A percentile compares a stretch with the other conserved stretches of the same genome.
Evolutionary conservation across 2,329 filamentous ascomycete genomes (phyloP).

Genomic region (Ceratocystis lukuohia): DNA sequence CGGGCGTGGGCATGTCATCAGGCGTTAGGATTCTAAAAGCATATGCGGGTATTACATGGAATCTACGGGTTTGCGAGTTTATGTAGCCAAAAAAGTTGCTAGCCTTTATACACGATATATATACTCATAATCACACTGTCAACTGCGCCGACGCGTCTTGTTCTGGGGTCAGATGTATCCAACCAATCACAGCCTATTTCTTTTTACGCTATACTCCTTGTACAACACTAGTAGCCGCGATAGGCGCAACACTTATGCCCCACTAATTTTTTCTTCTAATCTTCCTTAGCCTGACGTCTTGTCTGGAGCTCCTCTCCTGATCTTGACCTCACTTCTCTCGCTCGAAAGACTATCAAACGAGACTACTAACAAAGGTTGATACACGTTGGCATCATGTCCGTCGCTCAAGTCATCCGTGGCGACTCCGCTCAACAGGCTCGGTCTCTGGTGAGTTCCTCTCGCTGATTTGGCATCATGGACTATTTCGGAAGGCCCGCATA

Average conservation of each 20-base stretch:
- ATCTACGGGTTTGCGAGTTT: not conserved
- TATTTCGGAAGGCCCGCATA: not conserved
- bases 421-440: conserved; percentile 44
- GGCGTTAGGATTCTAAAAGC: conserved; percentile 4
- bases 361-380: not conserved
- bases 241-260: not conserved
- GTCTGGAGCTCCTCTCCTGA: not conserved
- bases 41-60: not conserved
- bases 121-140: not conserved
- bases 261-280: conserved; percentile 5
- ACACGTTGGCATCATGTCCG: conserved; percentile 27
- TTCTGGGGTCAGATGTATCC: no score
- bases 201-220: not conserved
- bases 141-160: no score
- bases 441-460: conserved; percentile 37
- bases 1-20: not conserved
- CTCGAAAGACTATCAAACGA: not conserved
- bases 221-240: not conserved
- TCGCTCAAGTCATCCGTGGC: conserved; percentile 33
- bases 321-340: not conserved
- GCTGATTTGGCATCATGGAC: not conserved
- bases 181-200: not conserved
- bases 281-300: not conserved
- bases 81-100: not conserved
- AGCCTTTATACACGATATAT: not conserved